phyloP scores from a whole-genome alignment of 306 rosid genomes.

The Cotoneaster glaucophyllus region DNA sequence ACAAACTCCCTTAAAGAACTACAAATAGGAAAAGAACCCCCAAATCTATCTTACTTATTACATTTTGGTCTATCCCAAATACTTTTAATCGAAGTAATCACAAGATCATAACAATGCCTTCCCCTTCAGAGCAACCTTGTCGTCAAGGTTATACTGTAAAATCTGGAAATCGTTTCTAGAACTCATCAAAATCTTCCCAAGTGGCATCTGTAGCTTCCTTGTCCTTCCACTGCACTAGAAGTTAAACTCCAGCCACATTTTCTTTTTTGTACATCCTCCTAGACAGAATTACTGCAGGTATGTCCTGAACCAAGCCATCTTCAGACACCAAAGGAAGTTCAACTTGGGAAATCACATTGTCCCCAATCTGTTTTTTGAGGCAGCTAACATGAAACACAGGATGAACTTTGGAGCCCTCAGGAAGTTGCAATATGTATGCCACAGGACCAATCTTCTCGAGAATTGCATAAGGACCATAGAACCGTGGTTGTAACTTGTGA shows the following conservation, averaged over 20 bases:
- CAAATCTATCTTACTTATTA: no score
- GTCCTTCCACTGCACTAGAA: neutral
- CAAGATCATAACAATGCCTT: neutral
- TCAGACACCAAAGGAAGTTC: neutral
- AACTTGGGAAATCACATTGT: neutral
- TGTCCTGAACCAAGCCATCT: neutral
- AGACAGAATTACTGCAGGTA: rapidly evolving
- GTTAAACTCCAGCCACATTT: neutral
- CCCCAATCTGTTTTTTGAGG: no score
- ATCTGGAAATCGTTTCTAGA: neutral
- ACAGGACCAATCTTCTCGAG: neutral
- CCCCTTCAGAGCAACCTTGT: neutral
- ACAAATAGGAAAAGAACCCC: no score
- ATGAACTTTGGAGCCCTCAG: neutral
- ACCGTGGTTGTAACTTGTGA: neutral
- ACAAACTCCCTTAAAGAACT: no score
- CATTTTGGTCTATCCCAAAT: no score
- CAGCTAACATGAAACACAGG: neutral
- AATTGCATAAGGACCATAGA: neutral
- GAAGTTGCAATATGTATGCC: neutral
- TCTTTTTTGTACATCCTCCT: neutral
- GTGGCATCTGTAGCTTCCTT: neutral
- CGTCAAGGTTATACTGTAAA: neutral
- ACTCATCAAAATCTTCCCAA: neutral
- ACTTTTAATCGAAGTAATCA: no score